Evolutionary conservation across 768 basidiomycete species (phyloP).

Genomic region (Mrakia frigida): DNA sequence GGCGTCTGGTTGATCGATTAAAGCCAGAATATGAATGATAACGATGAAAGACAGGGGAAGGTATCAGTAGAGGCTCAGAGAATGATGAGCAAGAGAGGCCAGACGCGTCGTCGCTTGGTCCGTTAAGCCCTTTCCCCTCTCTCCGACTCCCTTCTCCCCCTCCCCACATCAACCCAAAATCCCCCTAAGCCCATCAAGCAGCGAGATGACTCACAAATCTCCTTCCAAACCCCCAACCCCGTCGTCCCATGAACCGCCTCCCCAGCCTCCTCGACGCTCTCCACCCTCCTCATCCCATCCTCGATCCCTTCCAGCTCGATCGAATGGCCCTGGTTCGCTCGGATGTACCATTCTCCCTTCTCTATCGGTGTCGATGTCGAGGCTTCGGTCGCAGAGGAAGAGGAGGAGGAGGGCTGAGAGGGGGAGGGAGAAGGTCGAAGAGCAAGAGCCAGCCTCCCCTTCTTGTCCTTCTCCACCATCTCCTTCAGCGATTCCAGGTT

Average conservation of each 20-base stretch:
- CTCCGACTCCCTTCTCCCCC: no score
- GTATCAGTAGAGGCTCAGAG: no score
- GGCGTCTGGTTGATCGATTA: neutral
- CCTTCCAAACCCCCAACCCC: slow-evolving; percentile 10
- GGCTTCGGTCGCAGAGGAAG: neutral
- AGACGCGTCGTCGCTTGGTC: no score
- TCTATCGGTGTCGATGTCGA: neutral
- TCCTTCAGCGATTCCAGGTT: neutral
- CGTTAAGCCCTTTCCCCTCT: no score
- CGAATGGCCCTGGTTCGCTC: slow-evolving; percentile 29
- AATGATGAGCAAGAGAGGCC: no score
- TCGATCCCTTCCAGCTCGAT: slow-evolving; percentile 16
- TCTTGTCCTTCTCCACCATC: slow-evolving; percentile 11
- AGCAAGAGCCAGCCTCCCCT: neutral
- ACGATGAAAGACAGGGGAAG: no score
- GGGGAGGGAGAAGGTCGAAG: neutral
- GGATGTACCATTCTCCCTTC: slow-evolving; percentile 8
- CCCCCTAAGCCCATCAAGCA: no score
- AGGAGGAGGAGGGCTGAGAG: neutral
- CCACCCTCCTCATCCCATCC: slow-evolving; percentile 6
- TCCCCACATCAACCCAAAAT: no score
- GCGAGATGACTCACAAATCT: slow-evolving; percentile 14
- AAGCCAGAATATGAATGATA: neutral
- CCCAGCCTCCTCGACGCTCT: slow-evolving; percentile 2
- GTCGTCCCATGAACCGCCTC: slow-evolving; percentile 26